Percentiles rank a stretch among this genome's conserved stretches.
Conservation (phyloP, 495 filamentous ascomycete species). For the Wilcoxina mikolae region DNA sequence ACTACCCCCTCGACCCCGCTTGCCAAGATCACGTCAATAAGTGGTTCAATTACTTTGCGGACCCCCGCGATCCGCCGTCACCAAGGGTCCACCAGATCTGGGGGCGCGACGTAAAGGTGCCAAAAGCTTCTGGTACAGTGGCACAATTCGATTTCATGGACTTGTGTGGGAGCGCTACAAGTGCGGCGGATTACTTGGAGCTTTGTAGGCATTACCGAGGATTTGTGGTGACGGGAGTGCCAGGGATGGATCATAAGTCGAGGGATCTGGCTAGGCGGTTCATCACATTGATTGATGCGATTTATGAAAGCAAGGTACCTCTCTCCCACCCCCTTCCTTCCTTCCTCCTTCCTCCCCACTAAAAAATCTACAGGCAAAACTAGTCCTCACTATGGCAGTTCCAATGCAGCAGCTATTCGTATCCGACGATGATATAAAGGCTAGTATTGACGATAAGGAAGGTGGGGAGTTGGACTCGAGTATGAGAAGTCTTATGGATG, state of each 20-base stretch:
- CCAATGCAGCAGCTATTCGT: slow-evolving; percentile 79
- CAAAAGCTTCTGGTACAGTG: slow-evolving; percentile 70
- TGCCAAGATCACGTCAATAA: slow-evolving; percentile 70
- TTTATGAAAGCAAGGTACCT: slow-evolving; percentile 61
- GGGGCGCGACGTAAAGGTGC: slow-evolving; percentile 80
- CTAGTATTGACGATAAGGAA: slow-evolving; percentile 34
- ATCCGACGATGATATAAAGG: slow-evolving; percentile 56
- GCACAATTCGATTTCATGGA: slow-evolving; percentile 85
- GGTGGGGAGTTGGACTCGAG: slow-evolving; percentile 55
- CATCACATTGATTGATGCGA: slow-evolving; percentile 93
- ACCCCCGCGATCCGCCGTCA: slow-evolving; percentile 66
- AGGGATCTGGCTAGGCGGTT: slow-evolving; percentile 86
- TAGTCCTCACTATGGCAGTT: slow-evolving; percentile 78
- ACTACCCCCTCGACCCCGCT: slow-evolving; percentile 61
- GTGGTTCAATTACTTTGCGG: slow-evolving; percentile 89
- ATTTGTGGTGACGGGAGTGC: slow-evolving; percentile 81
- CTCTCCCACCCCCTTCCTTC: not conserved
- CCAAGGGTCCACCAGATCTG: slow-evolving; percentile 70
- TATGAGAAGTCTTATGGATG: slow-evolving; percentile 88
- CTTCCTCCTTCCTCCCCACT: slow-evolving; percentile 1
- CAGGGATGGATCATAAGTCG: slow-evolving; percentile 71
- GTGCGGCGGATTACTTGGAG: slow-evolving; percentile 90
- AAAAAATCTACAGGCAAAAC: slow-evolving; percentile 50
- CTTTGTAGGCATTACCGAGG: slow-evolving; percentile 79
- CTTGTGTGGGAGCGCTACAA: slow-evolving; percentile 70